Base-by-base conservation (phyloP, 495 filamentous ascomycete species). In the Glutinoglossum americanum region DNA sequence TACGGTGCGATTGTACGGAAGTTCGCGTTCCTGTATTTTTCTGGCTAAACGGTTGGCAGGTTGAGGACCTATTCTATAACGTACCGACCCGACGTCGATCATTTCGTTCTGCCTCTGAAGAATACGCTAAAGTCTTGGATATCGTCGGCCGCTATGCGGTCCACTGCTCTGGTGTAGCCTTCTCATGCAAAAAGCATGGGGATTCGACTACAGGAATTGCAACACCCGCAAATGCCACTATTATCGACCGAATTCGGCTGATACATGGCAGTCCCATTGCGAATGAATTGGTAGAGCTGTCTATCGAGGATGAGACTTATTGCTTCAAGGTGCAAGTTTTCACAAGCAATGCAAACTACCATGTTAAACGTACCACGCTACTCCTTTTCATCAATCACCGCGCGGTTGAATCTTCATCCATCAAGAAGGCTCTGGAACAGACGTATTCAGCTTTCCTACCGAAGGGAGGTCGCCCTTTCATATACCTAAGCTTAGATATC, bases 11-110 rank as follows among this genome's bases (percentile, higher is more conserved):
- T 27, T 9, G 11, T 49, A 54, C 35, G 45, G 25, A 37, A 44
- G 47, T 23, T 51, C 19, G 47, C 23, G 15, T 19, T 30, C 30
- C 33, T 32, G 44, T 39, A 28, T 54, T 8, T 26, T 10, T 28
- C 8, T 13, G 17, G 30, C 21, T 45, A 25, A 59, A 53, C n/a
- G 19, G 13, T 25, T 35, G 5, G 17, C 53, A 85, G 81, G 83
- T 97, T 30, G 92, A 99, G 64, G 93, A 99, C 65, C 71, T 99
- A 9, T 99, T 97, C 68, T 99, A 94, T 73, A 97, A 96, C 63
- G 78, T 95, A 1, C 89, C 89, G 3, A 94, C 83, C 11, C 78
- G 93, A 53, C 81, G 88, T 15, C 80, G 83, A 58, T 92, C 93
- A 25, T 99, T 97, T 63, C 79, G 92, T 45, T 95, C 90, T 30